These are phyloP conservation scores for Solanum bulbocastanum DNA, from an alignment of 257 asterid genomes.

Conservation along the genomic window DNA sequence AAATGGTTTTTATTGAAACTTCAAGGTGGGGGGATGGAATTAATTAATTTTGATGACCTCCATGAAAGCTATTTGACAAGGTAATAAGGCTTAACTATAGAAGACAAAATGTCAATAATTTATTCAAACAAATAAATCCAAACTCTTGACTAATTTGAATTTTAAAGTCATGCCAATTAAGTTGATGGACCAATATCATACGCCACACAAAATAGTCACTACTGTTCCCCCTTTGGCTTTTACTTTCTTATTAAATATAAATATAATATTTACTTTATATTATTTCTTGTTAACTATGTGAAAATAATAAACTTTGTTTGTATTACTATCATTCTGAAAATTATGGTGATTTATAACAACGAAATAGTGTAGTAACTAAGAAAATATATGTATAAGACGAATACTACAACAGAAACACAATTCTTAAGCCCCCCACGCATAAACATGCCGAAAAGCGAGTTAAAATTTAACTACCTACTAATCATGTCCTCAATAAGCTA, in stretches of 20 bases:
- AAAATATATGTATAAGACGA: not conserved
- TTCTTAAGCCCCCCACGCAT: too few species aligned
- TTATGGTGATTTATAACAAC: not conserved
- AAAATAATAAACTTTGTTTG: not conserved
- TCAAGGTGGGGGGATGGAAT: not conserved
- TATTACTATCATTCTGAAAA: not conserved
- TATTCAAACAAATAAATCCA: not conserved
- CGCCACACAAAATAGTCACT: not conserved
- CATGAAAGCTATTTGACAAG: not conserved
- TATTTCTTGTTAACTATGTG: not conserved
- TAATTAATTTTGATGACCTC: not conserved
- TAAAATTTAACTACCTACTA: not conserved
- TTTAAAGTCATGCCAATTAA: not conserved
- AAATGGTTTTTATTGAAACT: not conserved
- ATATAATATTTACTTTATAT: not conserved
- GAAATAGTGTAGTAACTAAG: too few species aligned
- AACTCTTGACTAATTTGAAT: not conserved
- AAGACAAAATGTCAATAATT: not conserved
- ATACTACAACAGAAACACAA: not conserved
- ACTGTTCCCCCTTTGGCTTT: not conserved
- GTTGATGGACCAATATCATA: not conserved
- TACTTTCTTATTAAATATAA: not conserved
- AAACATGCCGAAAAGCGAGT: fast-evolving
- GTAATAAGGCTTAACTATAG: not conserved
- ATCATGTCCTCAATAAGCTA: not conserved